phyloP scores from a whole-genome alignment of 345 rosid genomes.

The Toxicodendron radicans region DNA sequence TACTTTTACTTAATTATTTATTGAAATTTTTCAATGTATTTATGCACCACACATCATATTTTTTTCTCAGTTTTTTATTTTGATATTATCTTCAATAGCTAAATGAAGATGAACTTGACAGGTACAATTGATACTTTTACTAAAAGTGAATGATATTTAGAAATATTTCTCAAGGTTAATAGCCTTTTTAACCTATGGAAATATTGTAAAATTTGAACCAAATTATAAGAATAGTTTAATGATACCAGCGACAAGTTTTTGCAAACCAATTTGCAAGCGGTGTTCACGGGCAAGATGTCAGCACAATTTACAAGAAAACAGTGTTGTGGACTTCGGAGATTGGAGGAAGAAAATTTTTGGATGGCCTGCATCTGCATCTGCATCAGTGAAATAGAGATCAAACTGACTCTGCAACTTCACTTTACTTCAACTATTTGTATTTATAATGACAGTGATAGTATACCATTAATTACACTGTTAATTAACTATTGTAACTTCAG shows the following conservation, averaged over 20 bases:
- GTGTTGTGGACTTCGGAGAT: not conserved
- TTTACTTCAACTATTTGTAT: not conserved
- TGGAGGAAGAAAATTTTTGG: not conserved
- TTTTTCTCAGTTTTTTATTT: no score
- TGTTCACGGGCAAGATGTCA: slow-evolving; percentile 40
- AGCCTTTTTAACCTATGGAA: not conserved
- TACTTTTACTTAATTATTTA: not conserved
- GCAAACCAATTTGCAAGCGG: slow-evolving; percentile 14
- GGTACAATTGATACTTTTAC: no score
- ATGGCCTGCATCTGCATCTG: not conserved
- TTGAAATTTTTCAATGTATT: not conserved
- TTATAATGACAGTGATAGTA: not conserved
- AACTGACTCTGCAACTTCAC: not conserved
- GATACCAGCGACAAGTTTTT: not conserved
- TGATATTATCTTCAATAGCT: not conserved
- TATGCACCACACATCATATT: not conserved
- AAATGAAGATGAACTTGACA: not conserved
- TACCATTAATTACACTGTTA: not conserved
- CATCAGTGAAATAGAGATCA: not conserved
- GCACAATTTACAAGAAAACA: slow-evolving; percentile 40
- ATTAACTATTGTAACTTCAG: not conserved
- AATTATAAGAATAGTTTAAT: not conserved
- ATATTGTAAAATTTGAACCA: not conserved
- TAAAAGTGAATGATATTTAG: not conserved
- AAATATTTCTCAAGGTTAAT: not conserved